Conservation (phyloP, 1,139 yeast genomes). For the Yamadazyma conglobata region DNA sequence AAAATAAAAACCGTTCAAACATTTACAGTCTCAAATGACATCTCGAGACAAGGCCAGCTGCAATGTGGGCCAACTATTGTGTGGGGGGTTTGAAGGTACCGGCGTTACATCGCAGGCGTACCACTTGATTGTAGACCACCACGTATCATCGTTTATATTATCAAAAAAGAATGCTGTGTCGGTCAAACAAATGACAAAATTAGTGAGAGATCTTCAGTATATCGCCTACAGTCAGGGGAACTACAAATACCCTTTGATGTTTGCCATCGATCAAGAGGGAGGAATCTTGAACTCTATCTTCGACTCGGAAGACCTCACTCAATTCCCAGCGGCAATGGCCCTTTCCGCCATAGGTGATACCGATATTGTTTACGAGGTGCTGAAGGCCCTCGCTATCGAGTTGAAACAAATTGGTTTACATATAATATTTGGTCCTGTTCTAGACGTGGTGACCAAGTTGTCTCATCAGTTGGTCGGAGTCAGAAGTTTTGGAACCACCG, state of each 20-base stretch:
- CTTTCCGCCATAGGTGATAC: slow-evolving; percentile 54
- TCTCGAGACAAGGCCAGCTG: slow-evolving; percentile 6
- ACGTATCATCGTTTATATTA: slow-evolving; percentile 56
- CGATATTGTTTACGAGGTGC: slow-evolving; percentile 50
- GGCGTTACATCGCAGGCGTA: slow-evolving; percentile 55
- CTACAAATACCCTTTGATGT: slow-evolving; percentile 56
- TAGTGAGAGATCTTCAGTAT: slow-evolving; percentile 53
- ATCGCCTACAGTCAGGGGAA: slow-evolving; percentile 51
- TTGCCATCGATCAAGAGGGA: slow-evolving; percentile 82
- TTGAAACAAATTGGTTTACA: slow-evolving; percentile 53
- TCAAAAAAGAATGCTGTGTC: slow-evolving; percentile 51
- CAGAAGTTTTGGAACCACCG: slow-evolving; percentile 59
- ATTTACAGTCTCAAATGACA: too few species aligned
- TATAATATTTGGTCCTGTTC: slow-evolving; percentile 60
- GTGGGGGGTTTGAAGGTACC: slow-evolving; percentile 63
- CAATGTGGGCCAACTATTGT: slow-evolving; percentile 51
- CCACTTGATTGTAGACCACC: slow-evolving; percentile 51
- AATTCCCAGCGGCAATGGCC: slow-evolving; percentile 68
- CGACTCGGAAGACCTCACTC: slow-evolving; percentile 51
- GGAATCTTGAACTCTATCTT: slow-evolving; percentile 65
- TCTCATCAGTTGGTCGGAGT: slow-evolving; percentile 60
- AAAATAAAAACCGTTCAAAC: too few species aligned
- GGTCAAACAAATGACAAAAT: slow-evolving; percentile 48
- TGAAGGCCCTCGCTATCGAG: slow-evolving; percentile 55
- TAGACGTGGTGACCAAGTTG: slow-evolving; percentile 59